A percentile compares a stretch with the other conserved stretches of the same genome.
Evolutionary conservation across 1,284 basidiomycete genomes (phyloP).

Genomic region (Naganishia sp.): DNA sequence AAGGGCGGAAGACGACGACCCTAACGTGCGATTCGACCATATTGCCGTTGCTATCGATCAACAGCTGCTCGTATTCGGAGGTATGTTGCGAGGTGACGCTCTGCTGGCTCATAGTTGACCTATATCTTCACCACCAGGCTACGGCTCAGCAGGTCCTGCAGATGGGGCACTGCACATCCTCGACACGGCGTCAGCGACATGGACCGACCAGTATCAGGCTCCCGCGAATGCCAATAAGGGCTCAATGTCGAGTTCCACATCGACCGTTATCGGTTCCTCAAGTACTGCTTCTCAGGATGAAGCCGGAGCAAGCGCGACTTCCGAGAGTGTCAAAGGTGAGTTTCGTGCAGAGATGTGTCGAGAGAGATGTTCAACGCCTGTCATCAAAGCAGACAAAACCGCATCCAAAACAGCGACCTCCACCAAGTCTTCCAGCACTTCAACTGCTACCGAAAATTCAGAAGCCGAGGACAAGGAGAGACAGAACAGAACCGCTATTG

Average conservation of each 20-base stretch:
- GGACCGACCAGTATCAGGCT: not conserved
- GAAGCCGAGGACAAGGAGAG: not conserved
- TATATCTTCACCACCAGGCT: slow-evolving; percentile 33
- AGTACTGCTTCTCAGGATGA: too few relatives aligned
- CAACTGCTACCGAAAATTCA: not conserved
- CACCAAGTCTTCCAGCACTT: not conserved
- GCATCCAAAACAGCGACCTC: not conserved
- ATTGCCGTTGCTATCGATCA: slow-evolving; percentile 64
- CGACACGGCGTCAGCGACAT: slow-evolving; percentile 8
- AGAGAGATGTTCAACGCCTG: not conserved
- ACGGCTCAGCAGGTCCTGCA: slow-evolving; percentile 37
- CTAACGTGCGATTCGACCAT: slow-evolving; percentile 68
- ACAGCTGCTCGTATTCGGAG: slow-evolving; percentile 73
- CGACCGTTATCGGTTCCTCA: not conserved
- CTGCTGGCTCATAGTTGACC: not conserved
- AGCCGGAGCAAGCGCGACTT: not conserved
- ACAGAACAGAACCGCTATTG: slow-evolving; percentile 14
- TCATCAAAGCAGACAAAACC: not conserved
- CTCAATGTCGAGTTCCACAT: not conserved
- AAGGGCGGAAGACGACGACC: slow-evolving; percentile 45
- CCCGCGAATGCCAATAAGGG: not conserved
- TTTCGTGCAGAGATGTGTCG: not conserved
- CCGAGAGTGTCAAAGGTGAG: not conserved
- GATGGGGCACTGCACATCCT: slow-evolving; percentile 37
- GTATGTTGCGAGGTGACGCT: slow-evolving; percentile 56